Base-by-base conservation (phyloP, 2,329 filamentous ascomycete species). In the Beauveria sp. region DNA sequence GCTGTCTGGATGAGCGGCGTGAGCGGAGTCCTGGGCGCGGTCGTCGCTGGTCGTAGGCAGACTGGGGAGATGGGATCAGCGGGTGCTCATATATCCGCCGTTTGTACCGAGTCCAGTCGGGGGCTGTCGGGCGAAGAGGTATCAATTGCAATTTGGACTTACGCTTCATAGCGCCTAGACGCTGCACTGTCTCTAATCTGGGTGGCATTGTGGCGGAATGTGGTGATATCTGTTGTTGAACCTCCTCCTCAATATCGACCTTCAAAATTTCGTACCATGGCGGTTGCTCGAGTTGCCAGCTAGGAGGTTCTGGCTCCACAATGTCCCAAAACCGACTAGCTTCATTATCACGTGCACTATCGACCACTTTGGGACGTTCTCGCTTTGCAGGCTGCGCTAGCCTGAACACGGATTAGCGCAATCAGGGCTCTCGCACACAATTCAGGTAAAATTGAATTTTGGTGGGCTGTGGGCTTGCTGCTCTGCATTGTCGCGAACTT, bases 1-100 rank as follows among this genome's bases (percentile, higher is more conserved):
- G 89, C 88, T 65, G 84, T 84, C 67, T 90, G 85, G 67, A 83
- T 76, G 72, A 87, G 72, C 68, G 85, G 80, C 69, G 88, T 76
- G 69, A 80, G 79, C 68, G 77, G 79, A 65, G 79, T 80, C 64
- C 75, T 74, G 40, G 76, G 68, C 46, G 78, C 73, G 65, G 76
- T 78, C 51, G 75, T 66, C 45, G 80, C 75, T 59, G 83, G 83
- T 64, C 85, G 83, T 46, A 88, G 77, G 72, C 83, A 86, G 75
- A 87, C 85, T 88, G 67, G 22, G 53, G 7, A 20, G 24, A 40
- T 20, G 51, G 24, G 18, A 62, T 60, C 60, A 69, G 60, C 69
- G 65, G 65, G 67, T 70, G 50, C 69, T 57, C 31, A 14, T 40
- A 28, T 14, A 12, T 26, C 31, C 31, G 31, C 49, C 26, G 31